These are phyloP conservation scores for Talaromyces albobiverticillius DNA, from an alignment of 2,329 filamentous ascomycete genomes.

Conservation along the genomic window DNA sequence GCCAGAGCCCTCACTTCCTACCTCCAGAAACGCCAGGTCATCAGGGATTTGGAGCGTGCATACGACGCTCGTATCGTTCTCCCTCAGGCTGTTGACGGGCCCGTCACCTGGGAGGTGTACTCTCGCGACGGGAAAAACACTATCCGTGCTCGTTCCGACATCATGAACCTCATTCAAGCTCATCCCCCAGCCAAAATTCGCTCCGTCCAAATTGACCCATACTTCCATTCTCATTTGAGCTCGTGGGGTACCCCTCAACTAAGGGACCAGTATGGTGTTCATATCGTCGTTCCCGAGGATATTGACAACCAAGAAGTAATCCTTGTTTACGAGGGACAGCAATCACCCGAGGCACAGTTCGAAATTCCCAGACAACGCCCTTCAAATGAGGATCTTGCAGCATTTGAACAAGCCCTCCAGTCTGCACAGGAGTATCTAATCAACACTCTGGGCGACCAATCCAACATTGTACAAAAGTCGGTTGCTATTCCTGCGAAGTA, in stretches of 20 bases:
- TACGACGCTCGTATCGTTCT: constrained; percentile 88
- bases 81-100: constrained; percentile 63
- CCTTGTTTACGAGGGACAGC: constrained; percentile 50
- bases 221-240: constrained; percentile 48
- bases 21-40: constrained; percentile 74
- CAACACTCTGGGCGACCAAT: constrained; percentile 52
- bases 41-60: constrained; percentile 74
- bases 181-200: constrained; percentile 46
- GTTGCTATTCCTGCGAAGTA: constrained; percentile 55
- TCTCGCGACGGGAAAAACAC: constrained; percentile 79
- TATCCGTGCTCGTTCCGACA: constrained; percentile 48
- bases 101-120: constrained; percentile 82
- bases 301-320: constrained; percentile 43
- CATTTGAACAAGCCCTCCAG: constrained; percentile 57
- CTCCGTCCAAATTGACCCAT: constrained; percentile 46
- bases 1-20: constrained; percentile 86
- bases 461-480: constrained; percentile 53
- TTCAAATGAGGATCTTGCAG: constrained; percentile 51
- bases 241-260: constrained; percentile 37
- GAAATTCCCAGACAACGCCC: constrained; percentile 56
- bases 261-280: constrained; percentile 44
- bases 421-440: constrained; percentile 58
- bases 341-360: constrained; percentile 45
- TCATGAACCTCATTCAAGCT: constrained; percentile 48
- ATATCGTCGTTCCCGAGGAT: constrained; percentile 48